A percentile compares a stretch with the other conserved stretches of the same genome.
Conservation (phyloP, 2,329 filamentous ascomycete species). For the Alternaria tenuissima region DNA sequence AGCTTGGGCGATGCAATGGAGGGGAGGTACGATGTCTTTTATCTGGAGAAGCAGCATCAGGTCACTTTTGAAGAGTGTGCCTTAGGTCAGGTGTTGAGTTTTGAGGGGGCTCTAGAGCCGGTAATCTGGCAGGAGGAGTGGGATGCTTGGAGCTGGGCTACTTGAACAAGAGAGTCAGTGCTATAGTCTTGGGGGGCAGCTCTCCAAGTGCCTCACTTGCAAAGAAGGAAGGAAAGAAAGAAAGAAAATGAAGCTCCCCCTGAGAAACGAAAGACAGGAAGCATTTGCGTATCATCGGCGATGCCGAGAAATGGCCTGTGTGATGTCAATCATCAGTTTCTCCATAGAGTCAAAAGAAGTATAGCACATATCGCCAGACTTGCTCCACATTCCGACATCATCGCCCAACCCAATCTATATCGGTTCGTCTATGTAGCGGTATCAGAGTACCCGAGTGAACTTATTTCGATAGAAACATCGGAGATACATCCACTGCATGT, state of each 20-base stretch:
- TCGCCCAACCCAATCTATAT: background rate
- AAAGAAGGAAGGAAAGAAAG: background rate
- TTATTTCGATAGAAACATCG: background rate
- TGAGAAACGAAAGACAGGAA: background rate
- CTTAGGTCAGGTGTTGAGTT: conserved; percentile 63
- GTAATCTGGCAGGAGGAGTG: conserved; percentile 26
- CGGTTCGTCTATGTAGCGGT: background rate
- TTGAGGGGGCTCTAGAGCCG: conserved; percentile 58
- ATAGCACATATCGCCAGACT: background rate
- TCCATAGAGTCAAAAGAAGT: background rate
- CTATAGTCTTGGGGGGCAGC: background rate
- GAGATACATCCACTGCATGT: background rate
- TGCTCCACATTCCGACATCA: background rate
- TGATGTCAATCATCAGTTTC: background rate
- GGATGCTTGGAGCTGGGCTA: conserved; percentile 27
- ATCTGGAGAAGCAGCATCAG: conserved; percentile 57
- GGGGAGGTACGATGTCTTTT: conserved; percentile 62
- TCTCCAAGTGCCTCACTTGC: background rate
- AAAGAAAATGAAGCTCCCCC: background rate
- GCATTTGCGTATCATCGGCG: background rate
- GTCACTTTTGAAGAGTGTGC: conserved; percentile 65
- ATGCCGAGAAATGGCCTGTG: background rate
- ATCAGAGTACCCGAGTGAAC: background rate
- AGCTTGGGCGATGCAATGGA: conserved; percentile 62
- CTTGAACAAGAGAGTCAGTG: conserved; percentile 2